Percentiles rank a stretch among this genome's conserved stretches.
These are phyloP conservation scores for Carex arenaria DNA, from an alignment of 202 grass and related monocot species.

Conservation along the genomic window DNA sequence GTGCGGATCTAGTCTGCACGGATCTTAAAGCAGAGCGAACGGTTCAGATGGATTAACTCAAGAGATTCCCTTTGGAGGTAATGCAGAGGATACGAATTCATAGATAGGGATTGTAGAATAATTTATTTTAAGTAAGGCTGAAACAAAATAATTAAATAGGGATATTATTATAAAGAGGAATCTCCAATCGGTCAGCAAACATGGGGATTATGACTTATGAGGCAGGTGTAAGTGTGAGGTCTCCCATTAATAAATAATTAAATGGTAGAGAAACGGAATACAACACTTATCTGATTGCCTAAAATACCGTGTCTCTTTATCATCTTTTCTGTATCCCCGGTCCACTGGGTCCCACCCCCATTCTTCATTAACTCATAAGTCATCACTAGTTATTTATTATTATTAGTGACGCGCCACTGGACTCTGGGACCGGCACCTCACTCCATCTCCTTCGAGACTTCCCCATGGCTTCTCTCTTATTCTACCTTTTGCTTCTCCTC, in stretches of 20 bases:
- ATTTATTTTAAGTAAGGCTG: too few species aligned
- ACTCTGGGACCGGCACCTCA: neutral
- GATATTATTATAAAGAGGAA: neutral
- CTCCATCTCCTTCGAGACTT: neutral
- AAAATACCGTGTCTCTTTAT: neutral
- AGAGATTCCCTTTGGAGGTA: too few species aligned
- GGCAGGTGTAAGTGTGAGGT: neutral
- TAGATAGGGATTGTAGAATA: too few species aligned
- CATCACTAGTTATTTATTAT: neutral
- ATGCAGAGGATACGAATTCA: too few species aligned
- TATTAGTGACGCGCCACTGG: slow-evolving; percentile 25
- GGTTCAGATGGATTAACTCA: too few species aligned
- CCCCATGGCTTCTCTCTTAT: neutral
- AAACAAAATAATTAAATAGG: neutral
- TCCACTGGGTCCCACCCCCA: neutral
- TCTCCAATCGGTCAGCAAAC: neutral
- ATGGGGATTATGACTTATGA: too few species aligned
- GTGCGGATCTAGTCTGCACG: too few species aligned
- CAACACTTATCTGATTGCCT: neutral
- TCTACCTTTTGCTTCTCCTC: slow-evolving; percentile 8
- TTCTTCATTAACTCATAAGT: neutral
- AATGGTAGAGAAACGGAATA: neutral
- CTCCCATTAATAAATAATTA: neutral
- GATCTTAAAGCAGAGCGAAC: too few species aligned
- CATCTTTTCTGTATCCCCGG: neutral